These are phyloP conservation scores for Cucurbita maxima DNA, from an alignment of 306 rosid genomes.

Conservation along the genomic window DNA sequence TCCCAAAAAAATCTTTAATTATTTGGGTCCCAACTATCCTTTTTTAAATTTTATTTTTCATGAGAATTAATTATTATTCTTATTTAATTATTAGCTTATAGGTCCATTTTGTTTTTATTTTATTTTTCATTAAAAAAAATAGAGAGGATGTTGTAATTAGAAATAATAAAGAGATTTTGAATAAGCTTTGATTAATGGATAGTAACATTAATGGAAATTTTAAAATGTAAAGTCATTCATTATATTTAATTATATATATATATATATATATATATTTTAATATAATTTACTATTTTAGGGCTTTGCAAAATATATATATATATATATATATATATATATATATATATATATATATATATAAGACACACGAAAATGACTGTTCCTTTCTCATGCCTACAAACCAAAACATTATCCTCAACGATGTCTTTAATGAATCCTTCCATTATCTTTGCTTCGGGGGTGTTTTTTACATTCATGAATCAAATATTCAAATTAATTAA, in stretches of 20 bases:
- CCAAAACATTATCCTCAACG: background rate
- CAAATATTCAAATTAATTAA: background rate
- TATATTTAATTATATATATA: too few species aligned
- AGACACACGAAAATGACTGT: background rate
- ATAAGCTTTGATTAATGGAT: too few species aligned
- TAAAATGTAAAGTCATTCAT: background rate
- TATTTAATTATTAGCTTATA: too few species aligned
- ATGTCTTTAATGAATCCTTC: slow-evolving; percentile 5
- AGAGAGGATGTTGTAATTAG: background rate
- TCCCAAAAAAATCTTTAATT: too few species aligned
- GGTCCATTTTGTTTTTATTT: too few species aligned
- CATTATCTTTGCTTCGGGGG: background rate
- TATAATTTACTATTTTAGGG: slow-evolving; percentile 1
- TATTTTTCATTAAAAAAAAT: too few species aligned
- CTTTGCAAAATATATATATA: background rate
- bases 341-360: background rate
- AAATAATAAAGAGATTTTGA: too few species aligned
- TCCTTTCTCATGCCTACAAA: background rate
- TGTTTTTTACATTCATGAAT: background rate
- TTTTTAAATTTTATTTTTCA: too few species aligned
- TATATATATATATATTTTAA: background rate
- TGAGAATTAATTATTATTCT: too few species aligned
- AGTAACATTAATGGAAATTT: background rate
- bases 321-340: too few species aligned
- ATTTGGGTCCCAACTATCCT: too few species aligned